These are phyloP conservation scores for sweet orange (Citrus sinensis) DNA, from an alignment of 345 rosid species.

Conservation along the genomic window DVS_A1.0 CM039168.1:29084501-29085000, in stretches of 20 bases:
- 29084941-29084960: neutral
- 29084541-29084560: neutral
- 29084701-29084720: too few relatives aligned
- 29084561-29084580: neutral
- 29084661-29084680: neutral
- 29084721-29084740: too few relatives aligned
- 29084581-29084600: neutral
- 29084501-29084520: neutral
- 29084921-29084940: neutral
- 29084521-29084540: neutral
- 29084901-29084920: neutral
- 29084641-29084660: neutral
- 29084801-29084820: too few relatives aligned
- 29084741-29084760: too few relatives aligned
- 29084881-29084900: too few relatives aligned
- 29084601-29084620: neutral
- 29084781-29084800: too few relatives aligned
- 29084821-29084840: too few relatives aligned
- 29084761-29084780: too few relatives aligned
- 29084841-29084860: too few relatives aligned
- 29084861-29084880: too few relatives aligned
- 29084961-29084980: neutral
- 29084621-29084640: too few relatives aligned
- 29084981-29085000: constrained; percentile 5
- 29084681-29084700: too few relatives aligned